Percentiles rank a stretch among this genome's conserved stretches.
Conservation (phyloP, 305 asterid genomes). For the Euphrasia arctica region DNA sequence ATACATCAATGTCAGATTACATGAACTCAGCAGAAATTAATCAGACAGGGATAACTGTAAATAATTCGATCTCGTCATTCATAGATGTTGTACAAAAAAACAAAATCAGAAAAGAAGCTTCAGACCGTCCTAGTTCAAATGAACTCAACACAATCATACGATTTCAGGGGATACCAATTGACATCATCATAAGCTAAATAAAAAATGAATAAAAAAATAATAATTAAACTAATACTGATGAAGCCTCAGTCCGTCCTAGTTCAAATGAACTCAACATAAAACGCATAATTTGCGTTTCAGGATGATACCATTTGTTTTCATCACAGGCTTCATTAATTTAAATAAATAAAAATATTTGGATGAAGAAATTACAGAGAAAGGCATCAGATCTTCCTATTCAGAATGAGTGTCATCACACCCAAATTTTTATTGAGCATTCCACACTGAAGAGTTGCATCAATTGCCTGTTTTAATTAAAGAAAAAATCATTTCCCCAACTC, state of each 20-base stretch:
- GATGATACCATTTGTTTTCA: constrained; percentile 29
- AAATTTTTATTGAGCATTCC: constrained; percentile 35
- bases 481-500: not conserved
- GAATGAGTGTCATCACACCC: constrained; percentile 54
- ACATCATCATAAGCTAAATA: constrained; percentile 46
- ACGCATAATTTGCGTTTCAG: constrained; percentile 27
- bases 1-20: constrained; percentile 46
- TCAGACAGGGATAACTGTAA: constrained; percentile 66
- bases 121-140: constrained; percentile 67
- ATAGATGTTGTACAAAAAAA: constrained; percentile 17
- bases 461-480: constrained; percentile 23
- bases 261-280: constrained; percentile 27
- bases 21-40: constrained; percentile 33
- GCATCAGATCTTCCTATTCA: constrained; percentile 97
- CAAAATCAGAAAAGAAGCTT: constrained; percentile 29
- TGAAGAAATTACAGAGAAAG: not conserved
- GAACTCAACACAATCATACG: constrained; percentile 21
- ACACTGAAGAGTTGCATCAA: constrained; percentile 53
- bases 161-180: constrained; percentile 29
- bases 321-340: constrained; percentile 36
- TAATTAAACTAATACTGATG: too few relatives aligned
- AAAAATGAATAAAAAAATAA: not conserved
- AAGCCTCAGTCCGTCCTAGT: constrained; percentile 87
- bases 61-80: constrained; percentile 37
- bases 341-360: not conserved